Base-by-base conservation (phyloP, 805 yeast species). In the Vanderwaltozyma polyspora region DNA sequence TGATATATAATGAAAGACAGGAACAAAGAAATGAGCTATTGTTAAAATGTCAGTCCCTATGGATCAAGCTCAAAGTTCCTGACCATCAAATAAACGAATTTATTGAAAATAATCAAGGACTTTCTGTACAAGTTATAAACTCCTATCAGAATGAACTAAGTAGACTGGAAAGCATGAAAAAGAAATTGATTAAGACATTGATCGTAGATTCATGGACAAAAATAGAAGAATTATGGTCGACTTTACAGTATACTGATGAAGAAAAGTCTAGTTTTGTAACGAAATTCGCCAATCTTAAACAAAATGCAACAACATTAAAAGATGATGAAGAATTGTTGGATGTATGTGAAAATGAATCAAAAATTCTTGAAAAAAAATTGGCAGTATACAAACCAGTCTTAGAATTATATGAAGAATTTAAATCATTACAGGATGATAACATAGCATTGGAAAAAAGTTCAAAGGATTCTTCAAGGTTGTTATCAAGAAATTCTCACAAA, bases 401-500 rank as follows among this genome's bases (percentile, higher is more conserved):
- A 28, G 59, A 63, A 10, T 55, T 71, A n/a, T 70, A 80, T 21
- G 64, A 69, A 4, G 71, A 69, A 29, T 67, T 82, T 41, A 62
- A 70, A 29, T 68, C 65, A 3, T 55, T 86, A 18, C 54, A 75
- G 27, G 57, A 63, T 11, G 93, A 84, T 43, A 80, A 79, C 40
- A 43, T 53, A 2, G 70, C 70, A 31, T 66, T 91, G 25, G 78
- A 68, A 25, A 79, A 74, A 40, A 74, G 91, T 4, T 70, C 80
- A 2, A 78, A 74, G 47, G 91, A 89, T 52, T 76, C 96, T 0
- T 75, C 89, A 0, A 68, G 97, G 41, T 64, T 87, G 28, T 56
- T 80, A 30, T 73, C 79, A 41, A 73, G 82, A 48, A 77, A 80
- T 46, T 79, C 86, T 2, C 87, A 89, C 42, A 78, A 76, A 40